phyloP scores from a whole-genome alignment of 1,284 basidiomycete species.

The Meira miltonrushii region DNA sequence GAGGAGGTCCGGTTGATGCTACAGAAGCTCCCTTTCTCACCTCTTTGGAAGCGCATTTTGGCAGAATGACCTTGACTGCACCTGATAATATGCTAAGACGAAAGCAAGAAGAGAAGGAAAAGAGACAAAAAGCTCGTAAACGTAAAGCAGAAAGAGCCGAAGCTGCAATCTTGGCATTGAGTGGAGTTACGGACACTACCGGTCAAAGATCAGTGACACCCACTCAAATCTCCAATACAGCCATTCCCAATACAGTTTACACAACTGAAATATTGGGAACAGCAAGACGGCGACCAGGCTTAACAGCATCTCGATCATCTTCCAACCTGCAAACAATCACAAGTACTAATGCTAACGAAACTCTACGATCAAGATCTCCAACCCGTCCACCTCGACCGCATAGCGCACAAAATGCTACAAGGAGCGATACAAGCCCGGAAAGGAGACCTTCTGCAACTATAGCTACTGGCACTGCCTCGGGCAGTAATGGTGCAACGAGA shows the following conservation, averaged over 20 bases:
- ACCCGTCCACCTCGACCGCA: background rate
- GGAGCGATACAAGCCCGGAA: too few species aligned
- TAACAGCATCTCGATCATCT: background rate
- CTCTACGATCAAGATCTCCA: background rate
- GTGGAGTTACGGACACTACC: background rate
- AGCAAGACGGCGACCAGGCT: background rate
- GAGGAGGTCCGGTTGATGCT: background rate
- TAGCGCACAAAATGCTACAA: background rate
- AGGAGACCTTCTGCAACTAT: too few species aligned
- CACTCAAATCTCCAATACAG: background rate
- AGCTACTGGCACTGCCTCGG: background rate
- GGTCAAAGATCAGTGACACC: background rate
- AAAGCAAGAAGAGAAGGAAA: conserved; percentile 36
- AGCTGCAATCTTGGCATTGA: conserved; percentile 22
- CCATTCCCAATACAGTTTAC: background rate
- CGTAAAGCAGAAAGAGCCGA: conserved; percentile 31
- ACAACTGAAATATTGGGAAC: background rate
- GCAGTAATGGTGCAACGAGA: background rate
- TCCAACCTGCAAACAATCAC: background rate
- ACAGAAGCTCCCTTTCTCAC: conserved; percentile 39
- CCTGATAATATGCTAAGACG: conserved; percentile 44
- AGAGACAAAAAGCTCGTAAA: conserved; percentile 29
- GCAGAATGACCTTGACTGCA: conserved; percentile 43
- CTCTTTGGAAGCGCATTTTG: conserved; percentile 37
- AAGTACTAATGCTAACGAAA: background rate